Base-by-base conservation (phyloP, 139 green algal genomes). In the Axilococcus clingmanii region DNA sequence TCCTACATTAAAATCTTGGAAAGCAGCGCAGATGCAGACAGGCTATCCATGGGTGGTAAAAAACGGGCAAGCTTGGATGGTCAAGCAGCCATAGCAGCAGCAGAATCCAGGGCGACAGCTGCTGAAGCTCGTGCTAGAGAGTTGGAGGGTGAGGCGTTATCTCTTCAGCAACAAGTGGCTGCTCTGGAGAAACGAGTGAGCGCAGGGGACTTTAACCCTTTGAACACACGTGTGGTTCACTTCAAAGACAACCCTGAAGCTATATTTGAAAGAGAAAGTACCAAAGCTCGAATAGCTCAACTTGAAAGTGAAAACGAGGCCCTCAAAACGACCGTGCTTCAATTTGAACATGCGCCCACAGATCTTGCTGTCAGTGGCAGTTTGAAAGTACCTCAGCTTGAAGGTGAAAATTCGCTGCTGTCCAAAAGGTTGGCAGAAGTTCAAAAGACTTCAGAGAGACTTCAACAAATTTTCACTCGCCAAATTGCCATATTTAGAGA, bases 391-490 rank as follows among this genome's bases (percentile, higher is more conserved):
- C 57, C 57, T 11, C 57, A 67, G 51, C 37, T 64, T 42, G 65
- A 73, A 19, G 65, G 57, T 9, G 56, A 72, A 40, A 32, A 31
- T 5, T 41, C 30, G 4, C 35, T 66, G 64, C 65, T 73, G 22
- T 28, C 43, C 12, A 36, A 30, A 24, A 28, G 31, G 31, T 33
- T 62, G 11, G 48, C 57, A 16, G 55, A 80, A 52, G 27, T 65
- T 45, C 51, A 77, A 24, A 83, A 82, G 52, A 31, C 47, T 24
- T 50, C 43, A 22, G 55, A 48, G 4, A 59, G 78, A 7, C 62
- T 89, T 30, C 79, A 80, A 35, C 69, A 83, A 38, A 77, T 88
- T 27, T 87, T 87, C 64, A 78, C 69, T 34, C 62, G 79, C 46
- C 76, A 81, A 25, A 71, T 83, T 16, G 44, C 59, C 1, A 63